A percentile compares a stretch with the other conserved stretches of the same genome.
These are phyloP conservation scores for Wilcoxina mikolae DNA, from an alignment of 495 filamentous ascomycete genomes.

Conservation along the genomic window DNA sequence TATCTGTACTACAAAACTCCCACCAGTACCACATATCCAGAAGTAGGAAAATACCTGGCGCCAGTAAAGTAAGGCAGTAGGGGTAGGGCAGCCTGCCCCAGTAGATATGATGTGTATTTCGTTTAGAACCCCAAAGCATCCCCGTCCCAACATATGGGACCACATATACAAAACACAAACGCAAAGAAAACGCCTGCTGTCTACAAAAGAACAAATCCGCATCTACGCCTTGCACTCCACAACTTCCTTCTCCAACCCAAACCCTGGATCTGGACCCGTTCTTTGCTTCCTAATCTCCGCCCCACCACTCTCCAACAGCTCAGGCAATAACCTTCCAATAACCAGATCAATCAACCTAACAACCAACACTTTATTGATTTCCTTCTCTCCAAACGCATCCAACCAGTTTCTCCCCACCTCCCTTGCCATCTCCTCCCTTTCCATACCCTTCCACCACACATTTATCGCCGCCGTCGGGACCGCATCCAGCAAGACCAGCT, in stretches of 20 bases:
- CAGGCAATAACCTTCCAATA: slow-evolving; percentile 64
- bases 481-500: slow-evolving; percentile 37
- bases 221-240: not conserved
- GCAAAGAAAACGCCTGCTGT: not conserved
- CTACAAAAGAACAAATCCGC: not conserved
- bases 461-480: slow-evolving; percentile 35
- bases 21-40: no score
- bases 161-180: not conserved
- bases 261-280: not conserved
- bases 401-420: slow-evolving; percentile 45
- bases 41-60: no score
- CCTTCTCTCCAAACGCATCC: slow-evolving; percentile 61
- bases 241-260: not conserved
- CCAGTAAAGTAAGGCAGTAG: no score
- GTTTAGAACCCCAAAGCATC: not conserved
- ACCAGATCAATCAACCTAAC: slow-evolving; percentile 65
- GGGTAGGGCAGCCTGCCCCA: no score
- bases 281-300: slow-evolving; percentile 37
- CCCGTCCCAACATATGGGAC: not conserved
- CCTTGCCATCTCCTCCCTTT: slow-evolving; percentile 30
- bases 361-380: slow-evolving; percentile 79
- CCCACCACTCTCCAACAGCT: slow-evolving; percentile 60
- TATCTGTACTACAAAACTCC: no score
- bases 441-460: slow-evolving; percentile 38
- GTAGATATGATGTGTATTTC: not conserved